Conservation (phyloP, 176 grass and related monocot species). For the Ensete glaucum region DNA sequence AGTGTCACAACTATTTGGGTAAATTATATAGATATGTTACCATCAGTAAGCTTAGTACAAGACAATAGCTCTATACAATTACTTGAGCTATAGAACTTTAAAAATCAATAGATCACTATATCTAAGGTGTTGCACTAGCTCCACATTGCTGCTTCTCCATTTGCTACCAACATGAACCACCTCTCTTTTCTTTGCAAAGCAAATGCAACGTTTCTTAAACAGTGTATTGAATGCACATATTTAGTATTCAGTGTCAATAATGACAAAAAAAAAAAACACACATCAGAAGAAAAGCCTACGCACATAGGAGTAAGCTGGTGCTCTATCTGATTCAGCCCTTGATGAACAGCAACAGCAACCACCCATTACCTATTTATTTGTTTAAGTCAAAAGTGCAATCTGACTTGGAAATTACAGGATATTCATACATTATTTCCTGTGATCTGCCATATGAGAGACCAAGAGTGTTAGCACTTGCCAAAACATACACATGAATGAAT, state of each 20-base stretch:
- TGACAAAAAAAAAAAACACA: not conserved
- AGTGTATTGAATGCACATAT: no score
- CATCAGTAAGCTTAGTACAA: no score
- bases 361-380: slow-evolving; percentile 55
- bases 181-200: not conserved
- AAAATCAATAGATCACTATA: no score
- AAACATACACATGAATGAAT: not conserved
- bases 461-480: not conserved
- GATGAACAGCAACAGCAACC: slow-evolving; percentile 77
- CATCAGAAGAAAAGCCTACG: slow-evolving; percentile 13
- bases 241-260: not conserved
- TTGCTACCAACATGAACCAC: not conserved
- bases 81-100: no score
- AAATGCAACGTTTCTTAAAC: not conserved
- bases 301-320: slow-evolving; percentile 64
- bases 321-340: slow-evolving; percentile 50
- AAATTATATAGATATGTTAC: no score
- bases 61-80: no score
- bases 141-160: not conserved
- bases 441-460: slow-evolving; percentile 27
- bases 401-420: slow-evolving; percentile 27
- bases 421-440: slow-evolving; percentile 21
- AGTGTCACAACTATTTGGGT: no score
- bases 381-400: slow-evolving; percentile 11
- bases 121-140: not conserved